Evolutionary conservation across 495 filamentous ascomycete genomes (phyloP), one percentile per base, ranked within the genome.

Genomic region (Aspergillus homomorphus): DNA sequence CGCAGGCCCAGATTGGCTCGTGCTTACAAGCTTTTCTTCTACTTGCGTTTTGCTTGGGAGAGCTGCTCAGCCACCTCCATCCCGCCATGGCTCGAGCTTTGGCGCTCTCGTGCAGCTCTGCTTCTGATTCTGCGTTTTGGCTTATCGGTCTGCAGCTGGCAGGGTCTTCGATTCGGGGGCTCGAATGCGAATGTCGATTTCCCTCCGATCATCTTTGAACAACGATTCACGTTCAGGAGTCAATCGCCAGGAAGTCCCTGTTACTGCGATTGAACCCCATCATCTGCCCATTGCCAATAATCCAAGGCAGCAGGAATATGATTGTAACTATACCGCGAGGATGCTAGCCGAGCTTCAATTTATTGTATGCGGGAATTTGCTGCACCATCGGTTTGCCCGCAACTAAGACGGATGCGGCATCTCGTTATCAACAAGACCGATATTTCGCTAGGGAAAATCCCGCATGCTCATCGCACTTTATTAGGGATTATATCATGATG

Each of bases 321-420:
- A n/a, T n/a, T n/a, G n/a, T n/a, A n/a, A n/a, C n/a, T n/a, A n/a
- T n/a, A 33, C 19, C 23, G 23, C 18, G 23, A 50, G 21, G 30
- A 54, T 42, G 28, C 43, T 42, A 26, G 38, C 20, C 3, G 42
- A 15, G 7, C 7, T 22, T 46, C 23, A 5, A n/a, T 38, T 33
- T 28, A 53, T 43, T 58, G 57, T 64, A 64, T 64, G 62, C 59
- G 62, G 62, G 62, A 64, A 64, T 64, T 60, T 64, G 62, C 59
- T 64, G 43, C 19, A 49, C 57, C 57, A 58, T 53, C 45, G 30
- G 49, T 44, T 48, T 57, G 57, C 50, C 62, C 44, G 45, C 51
- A 44, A 54, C 62, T 64, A 64, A 51, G 44, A 64, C 62, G 10
- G 58, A 60, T 55, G 51, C 42, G 62, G 62, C 57, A 60, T 53